phyloP scores from a whole-genome alignment of 2,329 filamentous ascomycete genomes.

The Tolypocladium pustulatum region DNA sequence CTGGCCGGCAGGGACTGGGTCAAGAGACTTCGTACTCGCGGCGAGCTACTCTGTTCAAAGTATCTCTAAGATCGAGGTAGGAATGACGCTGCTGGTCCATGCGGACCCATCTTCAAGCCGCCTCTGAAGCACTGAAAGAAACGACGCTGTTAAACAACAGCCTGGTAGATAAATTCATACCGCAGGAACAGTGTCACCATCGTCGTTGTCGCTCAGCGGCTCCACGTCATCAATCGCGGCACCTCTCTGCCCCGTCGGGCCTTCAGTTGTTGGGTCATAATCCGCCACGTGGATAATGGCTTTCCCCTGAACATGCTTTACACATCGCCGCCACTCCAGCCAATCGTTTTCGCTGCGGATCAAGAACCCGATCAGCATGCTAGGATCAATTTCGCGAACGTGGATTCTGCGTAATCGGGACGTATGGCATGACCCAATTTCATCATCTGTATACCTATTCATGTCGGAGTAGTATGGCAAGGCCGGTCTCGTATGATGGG shows the following conservation, averaged over 20 bases:
- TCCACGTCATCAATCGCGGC: conserved; percentile 85
- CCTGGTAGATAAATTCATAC: conserved; percentile 4
- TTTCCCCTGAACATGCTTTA: conserved; percentile 69
- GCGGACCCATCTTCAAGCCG: neutral
- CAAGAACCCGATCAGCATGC: conserved; percentile 92
- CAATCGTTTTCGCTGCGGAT: conserved; percentile 78
- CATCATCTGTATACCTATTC: conserved; percentile 54
- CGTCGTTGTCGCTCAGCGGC: conserved; percentile 63
- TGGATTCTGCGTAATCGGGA: conserved; percentile 72
- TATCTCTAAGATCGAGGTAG: neutral
- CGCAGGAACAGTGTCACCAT: conserved; percentile 28
- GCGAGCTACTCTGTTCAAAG: neutral
- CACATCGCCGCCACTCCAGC: conserved; percentile 66
- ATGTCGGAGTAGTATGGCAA: conserved; percentile 51
- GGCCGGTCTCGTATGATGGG: conserved; percentile 72
- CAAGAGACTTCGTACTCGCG: neutral
- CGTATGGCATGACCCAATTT: conserved; percentile 79
- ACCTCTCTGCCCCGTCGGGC: conserved; percentile 47
- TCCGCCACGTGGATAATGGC: conserved; percentile 77
- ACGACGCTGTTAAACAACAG: neutral
- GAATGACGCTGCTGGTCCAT: neutral
- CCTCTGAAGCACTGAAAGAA: neutral
- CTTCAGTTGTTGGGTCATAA: conserved; percentile 47
- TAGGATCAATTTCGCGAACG: conserved; percentile 90
- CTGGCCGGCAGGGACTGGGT: neutral